Evolutionary conservation across 2,329 filamentous ascomycete genomes (phyloP).

Genomic region (Nannizziopsis barbatae): DNA sequence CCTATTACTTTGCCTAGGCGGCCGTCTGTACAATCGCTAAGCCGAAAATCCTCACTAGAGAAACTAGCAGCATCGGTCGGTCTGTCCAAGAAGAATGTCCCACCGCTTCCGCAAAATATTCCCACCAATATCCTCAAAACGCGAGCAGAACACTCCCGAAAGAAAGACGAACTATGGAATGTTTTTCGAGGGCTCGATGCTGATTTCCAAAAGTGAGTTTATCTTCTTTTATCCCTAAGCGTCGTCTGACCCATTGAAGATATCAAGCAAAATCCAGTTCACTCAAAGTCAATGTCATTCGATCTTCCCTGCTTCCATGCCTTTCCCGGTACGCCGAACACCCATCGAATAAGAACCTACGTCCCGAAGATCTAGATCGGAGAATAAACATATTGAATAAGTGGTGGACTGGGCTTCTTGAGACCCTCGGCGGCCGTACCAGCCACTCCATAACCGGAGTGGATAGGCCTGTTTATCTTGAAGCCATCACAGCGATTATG

Average conservation of each 20-base stretch:
- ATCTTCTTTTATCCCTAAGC: neutral
- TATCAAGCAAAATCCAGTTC: slow-evolving; percentile 64
- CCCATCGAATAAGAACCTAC: slow-evolving; percentile 52
- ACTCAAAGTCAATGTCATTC: slow-evolving; percentile 64
- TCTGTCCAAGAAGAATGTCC: slow-evolving; percentile 37
- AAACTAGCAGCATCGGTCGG: slow-evolving; percentile 34
- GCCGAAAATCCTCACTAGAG: slow-evolving; percentile 37
- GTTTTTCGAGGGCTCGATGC: slow-evolving; percentile 57
- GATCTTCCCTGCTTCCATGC: slow-evolving; percentile 63
- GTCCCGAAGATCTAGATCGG: slow-evolving; percentile 70
- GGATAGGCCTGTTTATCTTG: slow-evolving; percentile 70
- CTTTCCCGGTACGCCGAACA: slow-evolving; percentile 59
- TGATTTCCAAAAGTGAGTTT: slow-evolving; percentile 52
- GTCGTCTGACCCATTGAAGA: slow-evolving; percentile 23
- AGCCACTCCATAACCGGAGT: slow-evolving; percentile 69
- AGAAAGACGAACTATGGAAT: slow-evolving; percentile 59
- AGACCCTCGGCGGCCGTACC: slow-evolving; percentile 65
- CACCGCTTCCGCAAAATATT: slow-evolving; percentile 37
- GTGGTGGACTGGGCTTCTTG: slow-evolving; percentile 78
- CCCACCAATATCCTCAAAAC: slow-evolving; percentile 22
- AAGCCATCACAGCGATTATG: slow-evolving; percentile 73
- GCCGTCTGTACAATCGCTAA: slow-evolving; percentile 32
- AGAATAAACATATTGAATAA: slow-evolving; percentile 70
- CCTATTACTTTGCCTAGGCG: slow-evolving; percentile 28
- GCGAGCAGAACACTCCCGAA: slow-evolving; percentile 36